These are phyloP conservation scores for Microdochium nivale DNA, from an alignment of 2,329 filamentous ascomycete genomes.

Conservation along the genomic window DNA sequence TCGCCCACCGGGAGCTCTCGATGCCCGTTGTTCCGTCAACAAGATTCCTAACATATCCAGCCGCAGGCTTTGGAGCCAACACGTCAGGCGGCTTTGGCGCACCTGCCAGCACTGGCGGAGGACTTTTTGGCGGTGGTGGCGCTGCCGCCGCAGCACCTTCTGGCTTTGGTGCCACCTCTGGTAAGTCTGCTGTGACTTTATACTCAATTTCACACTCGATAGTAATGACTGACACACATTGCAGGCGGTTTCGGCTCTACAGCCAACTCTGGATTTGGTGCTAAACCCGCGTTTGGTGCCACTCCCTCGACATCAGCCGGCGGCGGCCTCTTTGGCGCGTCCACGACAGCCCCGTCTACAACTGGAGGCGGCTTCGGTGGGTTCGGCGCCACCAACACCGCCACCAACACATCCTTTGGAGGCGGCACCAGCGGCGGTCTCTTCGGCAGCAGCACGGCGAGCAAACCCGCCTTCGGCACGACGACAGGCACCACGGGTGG, in stretches of 20 bases:
- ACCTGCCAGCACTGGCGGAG: constrained; percentile 21
- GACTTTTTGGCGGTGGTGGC: constrained; percentile 29
- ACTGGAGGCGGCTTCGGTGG: constrained; percentile 21
- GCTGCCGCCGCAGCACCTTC: constrained; percentile 8
- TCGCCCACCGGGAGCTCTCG: constrained; percentile 1
- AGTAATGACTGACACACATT: constrained; percentile 9
- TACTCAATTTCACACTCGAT: not conserved
- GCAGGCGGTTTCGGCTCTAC: constrained; percentile 26
- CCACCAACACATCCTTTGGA: constrained; percentile 19
- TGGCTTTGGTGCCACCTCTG: constrained; percentile 23
- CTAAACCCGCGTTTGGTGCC: constrained; percentile 15
- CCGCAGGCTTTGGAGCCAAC: constrained; percentile 28
- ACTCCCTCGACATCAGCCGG: constrained; percentile 22
- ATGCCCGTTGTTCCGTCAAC: constrained; percentile 3
- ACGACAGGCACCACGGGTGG: constrained; percentile 30
- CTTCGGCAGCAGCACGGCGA: constrained; percentile 13
- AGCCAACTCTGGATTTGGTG: constrained; percentile 15
- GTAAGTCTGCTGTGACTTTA: constrained; percentile 19
- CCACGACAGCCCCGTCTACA: constrained; percentile 16
- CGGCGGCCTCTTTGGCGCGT: constrained; percentile 43
- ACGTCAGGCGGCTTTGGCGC: constrained; percentile 22
- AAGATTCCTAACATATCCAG: constrained; percentile 5
- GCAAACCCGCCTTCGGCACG: constrained; percentile 41
- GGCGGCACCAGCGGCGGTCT: constrained; percentile 13
- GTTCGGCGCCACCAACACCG: constrained; percentile 29